Conservation (phyloP, 495 filamentous ascomycete species). For the Penicillium herquei region DNA sequence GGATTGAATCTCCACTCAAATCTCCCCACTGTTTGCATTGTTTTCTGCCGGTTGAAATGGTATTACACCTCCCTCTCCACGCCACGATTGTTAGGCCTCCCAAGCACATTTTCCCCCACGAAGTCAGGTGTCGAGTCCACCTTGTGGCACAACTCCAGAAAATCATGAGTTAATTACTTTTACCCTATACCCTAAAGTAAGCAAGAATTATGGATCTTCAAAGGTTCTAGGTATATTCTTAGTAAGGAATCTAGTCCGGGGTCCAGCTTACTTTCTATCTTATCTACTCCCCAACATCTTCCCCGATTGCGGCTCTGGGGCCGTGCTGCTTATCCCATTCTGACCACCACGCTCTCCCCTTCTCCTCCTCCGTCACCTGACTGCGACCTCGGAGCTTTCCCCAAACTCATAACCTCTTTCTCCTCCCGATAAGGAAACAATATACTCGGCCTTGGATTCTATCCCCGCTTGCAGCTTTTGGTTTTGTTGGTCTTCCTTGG, state of each 20-base stretch:
- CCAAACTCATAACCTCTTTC: background rate
- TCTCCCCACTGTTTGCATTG: too few relatives aligned
- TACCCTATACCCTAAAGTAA: background rate
- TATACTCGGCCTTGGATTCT: background rate
- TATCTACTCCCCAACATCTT: background rate
- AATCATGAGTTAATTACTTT: background rate
- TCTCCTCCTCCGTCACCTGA: constrained; percentile 24
- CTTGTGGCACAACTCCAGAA: too few relatives aligned
- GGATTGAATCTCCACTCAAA: too few relatives aligned
- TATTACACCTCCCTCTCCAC: background rate
- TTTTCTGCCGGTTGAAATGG: constrained; percentile 1
- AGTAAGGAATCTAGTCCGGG: too few relatives aligned
- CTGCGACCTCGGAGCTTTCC: constrained; percentile 21
- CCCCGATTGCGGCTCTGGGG: constrained; percentile 25
- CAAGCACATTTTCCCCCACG: too few relatives aligned
- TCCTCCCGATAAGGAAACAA: background rate
- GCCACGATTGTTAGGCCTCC: background rate
- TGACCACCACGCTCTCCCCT: background rate
- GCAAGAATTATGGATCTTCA: background rate
- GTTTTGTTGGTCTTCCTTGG: constrained; percentile 7
- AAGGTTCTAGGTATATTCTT: too few relatives aligned
- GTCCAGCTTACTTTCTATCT: background rate
- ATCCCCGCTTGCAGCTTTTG: constrained; percentile 17
- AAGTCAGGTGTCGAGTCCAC: too few relatives aligned
- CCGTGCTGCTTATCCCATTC: constrained; percentile 5